Conservation (phyloP, 345 rosid genomes). For the Excoecaria agallocha region DNA sequence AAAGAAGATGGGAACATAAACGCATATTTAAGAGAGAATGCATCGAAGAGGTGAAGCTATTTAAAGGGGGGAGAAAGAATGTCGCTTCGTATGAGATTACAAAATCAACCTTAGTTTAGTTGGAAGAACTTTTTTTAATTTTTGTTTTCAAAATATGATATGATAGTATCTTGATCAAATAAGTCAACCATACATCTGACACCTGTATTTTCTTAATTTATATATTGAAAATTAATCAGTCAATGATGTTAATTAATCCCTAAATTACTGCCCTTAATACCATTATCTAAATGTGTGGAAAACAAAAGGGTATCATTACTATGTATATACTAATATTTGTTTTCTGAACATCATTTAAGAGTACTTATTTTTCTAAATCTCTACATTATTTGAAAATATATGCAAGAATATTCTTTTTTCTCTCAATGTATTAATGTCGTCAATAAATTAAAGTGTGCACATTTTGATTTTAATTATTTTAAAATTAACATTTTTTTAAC, state of each 20-base stretch:
- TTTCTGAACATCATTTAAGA: neutral
- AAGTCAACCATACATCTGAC: slow-evolving; percentile 10
- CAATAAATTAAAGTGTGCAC: no score
- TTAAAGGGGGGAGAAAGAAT: slow-evolving; percentile 38
- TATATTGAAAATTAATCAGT: neutral
- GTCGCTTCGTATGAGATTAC: slow-evolving; percentile 38
- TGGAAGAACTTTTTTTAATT: neutral
- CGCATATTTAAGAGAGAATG: slow-evolving; percentile 28
- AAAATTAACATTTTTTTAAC: no score
- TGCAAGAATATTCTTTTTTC: no score
- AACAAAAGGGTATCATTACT: neutral
- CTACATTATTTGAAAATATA: no score
- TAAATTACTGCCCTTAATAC: neutral
- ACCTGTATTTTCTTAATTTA: neutral
- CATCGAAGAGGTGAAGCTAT: slow-evolving; percentile 26
- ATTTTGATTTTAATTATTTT: no score
- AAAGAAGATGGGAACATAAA: slow-evolving; percentile 4
- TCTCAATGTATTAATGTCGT: no score
- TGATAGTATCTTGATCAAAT: neutral
- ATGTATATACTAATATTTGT: neutral
- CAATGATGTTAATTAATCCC: neutral
- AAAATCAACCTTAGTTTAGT: slow-evolving; percentile 30
- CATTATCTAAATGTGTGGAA: neutral
- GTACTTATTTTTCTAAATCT: neutral
- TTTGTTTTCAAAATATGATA: neutral